Conservation (phyloP, 169 alveolate genomes). For the Cardiosporidium cionae region DNA sequence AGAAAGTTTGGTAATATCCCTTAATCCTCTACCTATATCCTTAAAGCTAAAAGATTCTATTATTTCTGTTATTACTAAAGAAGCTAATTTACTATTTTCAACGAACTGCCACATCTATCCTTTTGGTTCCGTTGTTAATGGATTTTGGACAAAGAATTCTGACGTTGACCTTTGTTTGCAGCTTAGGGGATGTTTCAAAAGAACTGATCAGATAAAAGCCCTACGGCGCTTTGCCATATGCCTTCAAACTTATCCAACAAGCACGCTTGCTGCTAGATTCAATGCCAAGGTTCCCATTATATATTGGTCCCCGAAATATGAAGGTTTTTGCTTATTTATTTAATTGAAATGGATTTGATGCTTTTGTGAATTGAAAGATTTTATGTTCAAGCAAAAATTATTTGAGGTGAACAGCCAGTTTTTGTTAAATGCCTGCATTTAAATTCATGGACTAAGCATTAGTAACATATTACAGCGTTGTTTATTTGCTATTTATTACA, state of each 20-base stretch:
- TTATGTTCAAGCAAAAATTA: too few species aligned
- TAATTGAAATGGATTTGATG: too few species aligned
- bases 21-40: not conserved
- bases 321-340: too few species aligned
- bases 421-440: too few species aligned
- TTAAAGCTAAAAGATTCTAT: not conserved
- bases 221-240: constrained; percentile 9
- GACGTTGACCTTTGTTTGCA: constrained; percentile 39
- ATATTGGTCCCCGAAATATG: constrained; percentile 41
- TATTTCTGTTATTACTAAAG: constrained; percentile 3
- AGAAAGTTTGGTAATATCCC: not conserved
- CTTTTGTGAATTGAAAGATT: too few species aligned
- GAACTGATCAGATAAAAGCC: constrained; percentile 26
- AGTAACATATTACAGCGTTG: too few species aligned
- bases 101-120: constrained; percentile 14
- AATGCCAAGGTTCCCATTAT: constrained; percentile 32
- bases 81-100: not conserved
- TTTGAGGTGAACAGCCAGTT: too few species aligned
- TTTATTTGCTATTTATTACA: too few species aligned
- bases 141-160: constrained; percentile 30
- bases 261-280: too few species aligned
- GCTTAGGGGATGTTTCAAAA: constrained; percentile 17
- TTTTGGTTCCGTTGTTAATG: constrained; percentile 37
- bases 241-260: too few species aligned
- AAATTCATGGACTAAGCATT: too few species aligned